These are phyloP conservation scores for Cordyceps farinosa DNA, from an alignment of 2,329 filamentous ascomycete species.

Conservation along the genomic window DNA sequence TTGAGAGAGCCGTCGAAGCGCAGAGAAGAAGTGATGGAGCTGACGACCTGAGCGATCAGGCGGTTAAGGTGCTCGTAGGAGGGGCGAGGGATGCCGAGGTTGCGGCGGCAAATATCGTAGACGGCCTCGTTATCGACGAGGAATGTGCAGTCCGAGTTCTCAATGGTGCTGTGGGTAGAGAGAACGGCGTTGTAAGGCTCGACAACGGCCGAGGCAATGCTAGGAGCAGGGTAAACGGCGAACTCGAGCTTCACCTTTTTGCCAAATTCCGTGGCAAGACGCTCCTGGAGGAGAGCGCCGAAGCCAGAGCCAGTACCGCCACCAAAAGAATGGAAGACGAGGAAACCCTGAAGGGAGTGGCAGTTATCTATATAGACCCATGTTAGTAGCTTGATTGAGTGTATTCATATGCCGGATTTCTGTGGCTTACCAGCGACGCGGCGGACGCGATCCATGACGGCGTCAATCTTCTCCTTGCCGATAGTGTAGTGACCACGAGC, in stretches of 20 bases:
- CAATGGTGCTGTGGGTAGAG: constrained; percentile 71
- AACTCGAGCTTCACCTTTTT: constrained; percentile 78
- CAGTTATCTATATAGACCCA: constrained; percentile 57
- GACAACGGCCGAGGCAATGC: constrained; percentile 66
- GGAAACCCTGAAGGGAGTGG: constrained; percentile 67
- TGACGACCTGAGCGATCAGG: constrained; percentile 70
- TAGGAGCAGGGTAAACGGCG: constrained; percentile 67
- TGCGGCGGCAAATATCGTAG: constrained; percentile 71
- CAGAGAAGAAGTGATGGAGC: constrained; percentile 69
- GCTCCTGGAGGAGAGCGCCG: constrained; percentile 68
- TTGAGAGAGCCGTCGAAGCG: constrained; percentile 71
- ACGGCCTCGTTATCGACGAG: constrained; percentile 72
- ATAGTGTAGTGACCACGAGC: constrained; percentile 74
- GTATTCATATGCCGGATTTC: not conserved
- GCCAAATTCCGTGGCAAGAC: constrained; percentile 68
- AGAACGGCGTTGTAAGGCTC: constrained; percentile 73
- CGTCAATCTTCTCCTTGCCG: constrained; percentile 72
- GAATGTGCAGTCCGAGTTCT: constrained; percentile 78
- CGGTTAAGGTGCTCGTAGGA: constrained; percentile 70
- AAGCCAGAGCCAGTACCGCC: constrained; percentile 71
- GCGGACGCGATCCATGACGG: constrained; percentile 65
- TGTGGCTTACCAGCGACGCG: constrained; percentile 59
- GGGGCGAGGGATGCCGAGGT: constrained; percentile 65
- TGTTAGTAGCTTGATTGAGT: constrained; percentile 11
- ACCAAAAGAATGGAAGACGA: constrained; percentile 73